Conservation (phyloP, 345 rosid genomes). For the Eucalyptus tenuipes region DNA sequence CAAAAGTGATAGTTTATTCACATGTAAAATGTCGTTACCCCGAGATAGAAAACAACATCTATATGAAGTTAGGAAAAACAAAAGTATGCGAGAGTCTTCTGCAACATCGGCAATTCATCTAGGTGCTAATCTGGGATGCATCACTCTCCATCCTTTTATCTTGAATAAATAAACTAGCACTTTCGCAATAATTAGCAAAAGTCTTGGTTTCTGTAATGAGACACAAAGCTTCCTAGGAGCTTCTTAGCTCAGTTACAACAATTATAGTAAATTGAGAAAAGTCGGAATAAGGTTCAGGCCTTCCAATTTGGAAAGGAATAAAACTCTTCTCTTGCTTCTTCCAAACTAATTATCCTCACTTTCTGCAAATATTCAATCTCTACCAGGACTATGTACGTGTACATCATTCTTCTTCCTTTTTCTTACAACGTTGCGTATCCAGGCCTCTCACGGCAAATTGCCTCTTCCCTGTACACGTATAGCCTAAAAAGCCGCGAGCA, state of each 20-base stretch:
- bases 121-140: neutral
- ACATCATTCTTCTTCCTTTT: neutral
- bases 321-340: neutral
- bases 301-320: neutral
- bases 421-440: neutral
- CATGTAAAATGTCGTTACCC: neutral
- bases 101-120: neutral
- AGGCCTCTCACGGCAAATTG: neutral
- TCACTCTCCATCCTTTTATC: neutral
- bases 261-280: neutral
- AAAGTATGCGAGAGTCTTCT: neutral
- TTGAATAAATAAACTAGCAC: neutral
- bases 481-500: neutral
- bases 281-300: neutral
- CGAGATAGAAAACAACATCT: neutral
- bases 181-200: neutral
- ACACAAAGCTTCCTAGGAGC: neutral
- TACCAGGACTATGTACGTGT: neutral
- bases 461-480: neutral
- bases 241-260: neutral
- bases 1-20: neutral
- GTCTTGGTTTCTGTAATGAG: neutral
- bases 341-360: neutral
- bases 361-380: neutral
- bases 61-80: neutral